phyloP scores from a whole-genome alignment of 208 protist genomes.

The Crithidia brevicula region DNA sequence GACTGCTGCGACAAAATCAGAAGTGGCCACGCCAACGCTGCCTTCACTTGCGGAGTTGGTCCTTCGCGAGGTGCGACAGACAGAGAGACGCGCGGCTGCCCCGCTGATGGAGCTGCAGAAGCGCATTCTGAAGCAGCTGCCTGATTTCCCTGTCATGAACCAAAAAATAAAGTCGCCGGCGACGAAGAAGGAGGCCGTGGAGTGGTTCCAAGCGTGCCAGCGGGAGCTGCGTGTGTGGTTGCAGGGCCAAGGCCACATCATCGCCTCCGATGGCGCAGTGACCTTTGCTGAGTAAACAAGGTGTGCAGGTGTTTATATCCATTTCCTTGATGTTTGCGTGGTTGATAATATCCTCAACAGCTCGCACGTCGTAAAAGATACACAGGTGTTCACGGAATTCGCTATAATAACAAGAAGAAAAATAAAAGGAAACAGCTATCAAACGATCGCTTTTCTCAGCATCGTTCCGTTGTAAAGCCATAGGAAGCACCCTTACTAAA shows the following conservation, averaged over 20 bases:
- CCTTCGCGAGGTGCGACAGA: constrained; percentile 18
- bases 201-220: constrained; percentile 72
- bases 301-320: no score
- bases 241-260: constrained; percentile 49
- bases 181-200: constrained; percentile 56
- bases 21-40: constrained; percentile 10
- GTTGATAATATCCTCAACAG: no score
- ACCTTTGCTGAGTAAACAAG: constrained; percentile 32
- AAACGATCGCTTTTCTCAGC: no score
- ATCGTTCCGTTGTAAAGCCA: no score
- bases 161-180: constrained; percentile 51
- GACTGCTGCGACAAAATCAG: background rate
- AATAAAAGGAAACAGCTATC: no score
- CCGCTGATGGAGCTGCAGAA: constrained; percentile 67
- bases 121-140: constrained; percentile 69
- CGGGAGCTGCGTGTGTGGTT: constrained; percentile 50
- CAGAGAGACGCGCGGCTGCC: constrained; percentile 26
- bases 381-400: no score
- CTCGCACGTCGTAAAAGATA: no score
- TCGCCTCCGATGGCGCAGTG: constrained; percentile 65
- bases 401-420: no score
- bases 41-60: constrained; percentile 20
- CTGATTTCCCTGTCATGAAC: constrained; percentile 59
- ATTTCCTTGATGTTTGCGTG: no score
- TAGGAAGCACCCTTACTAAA: no score